Conservation (phyloP, 2,329 filamentous ascomycete species). For the Lachnellula occidentalis region DNA sequence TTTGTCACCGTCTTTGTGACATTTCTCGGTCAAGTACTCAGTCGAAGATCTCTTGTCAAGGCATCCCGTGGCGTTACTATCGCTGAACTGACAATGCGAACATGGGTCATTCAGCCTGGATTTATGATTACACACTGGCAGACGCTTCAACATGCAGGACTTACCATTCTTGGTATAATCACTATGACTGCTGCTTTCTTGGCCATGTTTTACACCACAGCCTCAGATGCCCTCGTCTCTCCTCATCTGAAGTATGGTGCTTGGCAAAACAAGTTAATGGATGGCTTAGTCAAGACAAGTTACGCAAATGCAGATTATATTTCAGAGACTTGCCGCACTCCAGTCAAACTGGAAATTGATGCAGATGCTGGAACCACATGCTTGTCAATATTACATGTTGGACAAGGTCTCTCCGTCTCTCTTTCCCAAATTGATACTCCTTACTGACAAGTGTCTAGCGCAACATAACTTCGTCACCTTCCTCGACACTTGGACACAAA, state of each 20-base stretch:
- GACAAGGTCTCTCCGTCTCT: slow-evolving; percentile 40
- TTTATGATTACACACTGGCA: slow-evolving; percentile 65
- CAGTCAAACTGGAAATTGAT: slow-evolving; percentile 44
- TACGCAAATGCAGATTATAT: slow-evolving; percentile 61
- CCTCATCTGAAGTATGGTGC: slow-evolving; percentile 60
- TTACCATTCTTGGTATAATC: slow-evolving; percentile 58
- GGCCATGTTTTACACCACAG: slow-evolving; percentile 69
- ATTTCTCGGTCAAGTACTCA: slow-evolving; percentile 69
- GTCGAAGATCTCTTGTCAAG: slow-evolving; percentile 58
- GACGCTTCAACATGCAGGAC: slow-evolving; percentile 55
- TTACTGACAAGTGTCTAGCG: slow-evolving; percentile 26
- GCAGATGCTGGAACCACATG: slow-evolving; percentile 49
- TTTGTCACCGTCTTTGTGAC: slow-evolving; percentile 75
- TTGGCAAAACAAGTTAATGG: slow-evolving; percentile 44
- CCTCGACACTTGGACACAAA: slow-evolving; percentile 47
- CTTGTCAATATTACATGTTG: slow-evolving; percentile 63
- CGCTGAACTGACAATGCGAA: slow-evolving; percentile 72
- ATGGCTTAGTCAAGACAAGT: slow-evolving; percentile 51
- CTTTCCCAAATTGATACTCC: neutral
- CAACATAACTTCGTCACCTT: slow-evolving; percentile 66
- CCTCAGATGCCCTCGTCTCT: slow-evolving; percentile 68
- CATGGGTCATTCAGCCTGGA: slow-evolving; percentile 69
- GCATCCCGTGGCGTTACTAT: slow-evolving; percentile 61
- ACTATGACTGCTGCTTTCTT: slow-evolving; percentile 59
- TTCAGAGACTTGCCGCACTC: slow-evolving; percentile 52